Conservation (phyloP, 163 green algal species). For the Scenedesmus sp. region DNA sequence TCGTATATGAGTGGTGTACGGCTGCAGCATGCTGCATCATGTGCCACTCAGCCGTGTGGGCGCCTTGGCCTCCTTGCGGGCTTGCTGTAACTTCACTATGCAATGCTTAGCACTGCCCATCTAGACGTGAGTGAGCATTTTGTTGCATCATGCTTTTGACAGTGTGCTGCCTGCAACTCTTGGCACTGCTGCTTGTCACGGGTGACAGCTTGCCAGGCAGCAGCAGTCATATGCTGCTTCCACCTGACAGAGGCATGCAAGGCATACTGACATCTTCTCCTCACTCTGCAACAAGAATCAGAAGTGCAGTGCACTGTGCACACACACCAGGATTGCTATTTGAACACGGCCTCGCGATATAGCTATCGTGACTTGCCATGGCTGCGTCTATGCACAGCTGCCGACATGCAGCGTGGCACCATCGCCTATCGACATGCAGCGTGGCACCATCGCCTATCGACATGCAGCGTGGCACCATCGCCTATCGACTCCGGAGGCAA, state of each 20-base stretch:
- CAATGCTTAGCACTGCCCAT: no score
- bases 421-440: neutral
- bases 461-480: neutral
- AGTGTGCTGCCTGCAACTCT: no score
- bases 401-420: neutral
- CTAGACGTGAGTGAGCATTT: no score
- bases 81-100: no score
- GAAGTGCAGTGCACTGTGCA: no score
- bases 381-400: neutral
- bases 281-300: neutral
- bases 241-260: neutral
- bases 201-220: neutral
- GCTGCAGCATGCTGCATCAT: no score
- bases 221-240: neutral
- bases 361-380: neutral
- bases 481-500: neutral
- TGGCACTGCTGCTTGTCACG: no score
- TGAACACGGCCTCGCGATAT: neutral
- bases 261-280: neutral
- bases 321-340: neutral
- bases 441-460: neutral
- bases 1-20: no score
- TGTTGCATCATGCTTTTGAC: neutral
- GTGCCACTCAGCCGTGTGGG: no score
- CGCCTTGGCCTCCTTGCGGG: no score